These are phyloP conservation scores for Mycena rebaudengoi DNA, from an alignment of 768 basidiomycete genomes.

Conservation along the genomic window DNA sequence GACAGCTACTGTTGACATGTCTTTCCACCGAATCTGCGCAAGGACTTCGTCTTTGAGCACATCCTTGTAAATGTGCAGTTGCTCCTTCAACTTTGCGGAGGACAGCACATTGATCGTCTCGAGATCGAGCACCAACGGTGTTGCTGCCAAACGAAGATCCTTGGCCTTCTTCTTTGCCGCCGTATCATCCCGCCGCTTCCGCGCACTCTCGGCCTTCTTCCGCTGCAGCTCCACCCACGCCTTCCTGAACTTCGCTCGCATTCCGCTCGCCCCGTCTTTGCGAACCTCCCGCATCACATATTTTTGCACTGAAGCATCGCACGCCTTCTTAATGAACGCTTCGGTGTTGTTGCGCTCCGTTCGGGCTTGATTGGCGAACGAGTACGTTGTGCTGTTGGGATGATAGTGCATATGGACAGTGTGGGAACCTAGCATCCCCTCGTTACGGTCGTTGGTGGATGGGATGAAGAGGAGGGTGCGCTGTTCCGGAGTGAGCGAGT, in stretches of 20 bases:
- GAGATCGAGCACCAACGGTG: neutral
- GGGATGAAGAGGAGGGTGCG: slow-evolving; percentile 22
- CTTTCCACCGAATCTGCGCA: neutral
- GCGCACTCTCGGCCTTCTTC: neutral
- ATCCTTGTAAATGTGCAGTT: neutral
- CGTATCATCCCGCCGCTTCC: neutral
- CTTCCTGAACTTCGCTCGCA: neutral
- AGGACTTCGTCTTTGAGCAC: neutral
- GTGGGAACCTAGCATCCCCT: slow-evolving; percentile 27
- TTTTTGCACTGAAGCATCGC: slow-evolving; percentile 12
- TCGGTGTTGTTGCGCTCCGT: slow-evolving; percentile 24
- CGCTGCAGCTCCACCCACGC: neutral
- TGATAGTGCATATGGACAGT: neutral
- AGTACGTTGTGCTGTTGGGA: slow-evolving; percentile 15
- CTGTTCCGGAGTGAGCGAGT: slow-evolving; percentile 29
- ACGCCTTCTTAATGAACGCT: slow-evolving; percentile 24
- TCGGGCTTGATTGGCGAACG: slow-evolving; percentile 22
- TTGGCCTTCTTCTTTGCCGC: neutral
- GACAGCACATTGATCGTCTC: neutral
- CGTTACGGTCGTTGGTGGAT: slow-evolving; percentile 30
- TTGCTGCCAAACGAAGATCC: neutral
- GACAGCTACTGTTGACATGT: neutral
- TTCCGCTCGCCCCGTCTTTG: slow-evolving; percentile 1
- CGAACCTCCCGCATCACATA: slow-evolving; percentile 24
- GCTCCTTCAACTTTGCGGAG: neutral